Evolutionary conservation across 2,329 filamentous ascomycete genomes (phyloP).

Genomic region (Penicillium sp.): DNA sequence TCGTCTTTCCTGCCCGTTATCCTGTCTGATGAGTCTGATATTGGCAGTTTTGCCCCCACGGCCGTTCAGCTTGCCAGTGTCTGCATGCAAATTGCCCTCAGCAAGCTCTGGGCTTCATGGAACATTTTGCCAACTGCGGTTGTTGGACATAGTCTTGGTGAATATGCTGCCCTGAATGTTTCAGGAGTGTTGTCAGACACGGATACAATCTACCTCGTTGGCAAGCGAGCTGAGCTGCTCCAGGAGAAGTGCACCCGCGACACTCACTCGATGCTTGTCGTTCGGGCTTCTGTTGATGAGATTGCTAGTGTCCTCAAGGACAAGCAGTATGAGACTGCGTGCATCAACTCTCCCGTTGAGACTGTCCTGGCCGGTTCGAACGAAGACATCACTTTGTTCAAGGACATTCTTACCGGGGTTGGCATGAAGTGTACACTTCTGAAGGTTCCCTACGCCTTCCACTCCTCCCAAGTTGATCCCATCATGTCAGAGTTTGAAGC

Average conservation of each 20-base stretch:
- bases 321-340: slow-evolving; percentile 3
- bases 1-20: slow-evolving; percentile 41
- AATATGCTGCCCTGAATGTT: slow-evolving; percentile 32
- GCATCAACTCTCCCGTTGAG: slow-evolving; percentile 1
- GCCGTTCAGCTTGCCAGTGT: slow-evolving; percentile 42
- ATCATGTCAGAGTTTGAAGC: slow-evolving; percentile 4
- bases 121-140: slow-evolving; percentile 4
- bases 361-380: background rate
- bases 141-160: slow-evolving; percentile 30
- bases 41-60: slow-evolving; percentile 29
- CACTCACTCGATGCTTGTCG: slow-evolving; percentile 20
- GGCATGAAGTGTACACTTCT: background rate
- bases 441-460: slow-evolving; percentile 6
- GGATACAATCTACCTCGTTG: slow-evolving; percentile 33
- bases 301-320: background rate
- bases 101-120: slow-evolving; percentile 32
- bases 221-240: slow-evolving; percentile 27
- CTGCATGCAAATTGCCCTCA: slow-evolving; percentile 45
- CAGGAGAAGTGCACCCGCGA: slow-evolving; percentile 16
- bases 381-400: background rate
- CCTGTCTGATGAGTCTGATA: slow-evolving; percentile 20
- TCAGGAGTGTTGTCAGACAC: slow-evolving; percentile 28
- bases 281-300: background rate
- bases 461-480: slow-evolving; percentile 11
- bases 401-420: background rate